Evolutionary conservation across 2,329 filamentous ascomycete species (phyloP), one percentile per base, ranked within the genome.

Genomic region (Celoporthe dispersa): DNA sequence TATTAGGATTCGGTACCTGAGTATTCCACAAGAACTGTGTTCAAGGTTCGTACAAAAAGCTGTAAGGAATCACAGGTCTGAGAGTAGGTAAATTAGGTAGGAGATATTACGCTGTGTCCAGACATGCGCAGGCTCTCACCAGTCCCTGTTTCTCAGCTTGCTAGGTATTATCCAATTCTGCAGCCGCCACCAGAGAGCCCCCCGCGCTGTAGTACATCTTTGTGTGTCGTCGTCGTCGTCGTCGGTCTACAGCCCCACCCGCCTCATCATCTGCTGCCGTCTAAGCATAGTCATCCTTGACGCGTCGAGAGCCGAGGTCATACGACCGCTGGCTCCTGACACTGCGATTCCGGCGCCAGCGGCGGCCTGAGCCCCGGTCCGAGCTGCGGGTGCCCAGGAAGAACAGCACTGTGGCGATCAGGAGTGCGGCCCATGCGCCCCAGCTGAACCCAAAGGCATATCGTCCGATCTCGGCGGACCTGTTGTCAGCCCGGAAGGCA

Each of bases 381-480:
- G 73, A 69, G 66, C 84, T 81, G 53, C 87, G 82, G 37, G 88
- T 86, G 66, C 89, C 89, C 41, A 90, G 68, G 79, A 87, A 91
- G 82, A 94, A 93, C 70, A 94, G 81, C 39, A 93, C 74, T 4
- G 86, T 87, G 22, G 91, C 86, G 73, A 94, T 79, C 74, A 93
- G 81, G 75, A 93, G 87, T 67, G 86, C 86, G 12, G 87, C 87
- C 80, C 90, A 89, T 1, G 91, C 87, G 22, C 86, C 90, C 93
- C 93, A 96, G 73, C 89, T 90, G 82, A 94, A 95, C 60, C 87
- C 93, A 76, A 93, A 93, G 28, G 89, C 91, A 76, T 91, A 92
- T 41, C 76, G 77, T 67, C 93, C 93, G 51, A 96, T 78, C 14
- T 78, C 79, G 39, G 93, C 91, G 25, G 79, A 77, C 68, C 88